Conservation (phyloP, 2,329 filamentous ascomycete species). For the Monosporascus sp. region DNA sequence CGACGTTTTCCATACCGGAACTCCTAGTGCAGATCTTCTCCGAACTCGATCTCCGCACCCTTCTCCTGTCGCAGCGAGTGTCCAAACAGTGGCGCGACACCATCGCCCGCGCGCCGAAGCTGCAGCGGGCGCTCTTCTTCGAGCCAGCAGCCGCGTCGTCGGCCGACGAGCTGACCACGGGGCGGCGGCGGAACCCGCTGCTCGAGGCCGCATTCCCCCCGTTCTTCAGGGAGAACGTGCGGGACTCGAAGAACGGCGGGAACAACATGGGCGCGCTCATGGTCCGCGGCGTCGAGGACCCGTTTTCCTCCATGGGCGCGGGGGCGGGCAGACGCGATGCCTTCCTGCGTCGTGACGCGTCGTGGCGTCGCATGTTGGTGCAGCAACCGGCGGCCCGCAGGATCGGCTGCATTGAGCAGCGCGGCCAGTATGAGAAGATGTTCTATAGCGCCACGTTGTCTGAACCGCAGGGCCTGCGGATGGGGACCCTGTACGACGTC, state of each 20-base stretch:
- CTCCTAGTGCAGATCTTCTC: conserved; percentile 1
- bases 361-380: conserved; percentile 2
- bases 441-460: not conserved
- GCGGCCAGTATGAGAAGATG: not conserved
- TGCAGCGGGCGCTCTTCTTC: conserved; percentile 2
- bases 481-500: not conserved
- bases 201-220: not conserved
- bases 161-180: not conserved
- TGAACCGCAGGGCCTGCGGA: not conserved
- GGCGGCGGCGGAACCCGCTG: not conserved
- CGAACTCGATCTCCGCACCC: not conserved
- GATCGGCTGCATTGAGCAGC: not conserved
- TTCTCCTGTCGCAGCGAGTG: conserved; percentile 1
- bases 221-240: not conserved
- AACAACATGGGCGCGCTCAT: not conserved
- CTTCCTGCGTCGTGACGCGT: not conserved
- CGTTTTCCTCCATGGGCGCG: not conserved
- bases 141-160: not conserved
- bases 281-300: not conserved
- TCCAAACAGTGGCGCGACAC: not conserved
- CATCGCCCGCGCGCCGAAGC: not conserved
- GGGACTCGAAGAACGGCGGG: not conserved
- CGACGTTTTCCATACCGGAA: not conserved
- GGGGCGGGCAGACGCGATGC: not conserved
- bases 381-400: conserved; percentile 1